A percentile compares a stretch with the other conserved stretches of the same genome.
Evolutionary conservation across 768 basidiomycete species (phyloP).

Genomic region (Hygrophoropsis aurantiaca): DNA sequence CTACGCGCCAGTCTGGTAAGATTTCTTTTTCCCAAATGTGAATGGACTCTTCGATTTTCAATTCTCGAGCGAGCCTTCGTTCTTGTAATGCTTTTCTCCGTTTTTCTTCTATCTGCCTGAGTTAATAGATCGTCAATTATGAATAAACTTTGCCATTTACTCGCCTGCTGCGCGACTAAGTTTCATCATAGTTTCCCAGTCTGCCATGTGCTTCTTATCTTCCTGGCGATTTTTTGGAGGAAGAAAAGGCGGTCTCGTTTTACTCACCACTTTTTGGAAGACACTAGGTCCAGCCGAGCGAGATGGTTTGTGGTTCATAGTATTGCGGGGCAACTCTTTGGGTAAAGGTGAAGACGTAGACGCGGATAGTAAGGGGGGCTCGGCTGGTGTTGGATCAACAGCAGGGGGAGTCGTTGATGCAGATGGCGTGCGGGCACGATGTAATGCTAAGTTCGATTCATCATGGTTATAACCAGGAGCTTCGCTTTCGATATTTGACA

Average conservation of each 20-base stretch:
- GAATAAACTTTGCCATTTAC: constrained; percentile 18
- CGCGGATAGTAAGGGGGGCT: constrained; percentile 25
- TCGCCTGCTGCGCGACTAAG: constrained; percentile 72
- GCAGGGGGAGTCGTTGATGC: background rate
- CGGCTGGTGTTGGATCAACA: background rate
- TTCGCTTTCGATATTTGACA: constrained; percentile 8
- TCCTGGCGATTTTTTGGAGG: constrained; percentile 80
- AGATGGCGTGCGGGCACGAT: background rate
- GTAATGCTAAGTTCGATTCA: background rate
- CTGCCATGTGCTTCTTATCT: constrained; percentile 79
- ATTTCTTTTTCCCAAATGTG: constrained; percentile 78
- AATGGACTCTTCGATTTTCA: constrained; percentile 66
- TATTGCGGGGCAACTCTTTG: constrained; percentile 13
- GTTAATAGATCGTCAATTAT: constrained; percentile 5
- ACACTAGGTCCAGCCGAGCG: constrained; percentile 66
- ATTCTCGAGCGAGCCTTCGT: constrained; percentile 62
- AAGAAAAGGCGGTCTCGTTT: constrained; percentile 80
- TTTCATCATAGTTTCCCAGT: constrained; percentile 89
- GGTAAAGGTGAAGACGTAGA: constrained; percentile 30
- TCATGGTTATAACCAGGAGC: background rate
- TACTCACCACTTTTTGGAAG: constrained; percentile 79
- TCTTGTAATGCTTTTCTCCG: constrained; percentile 62
- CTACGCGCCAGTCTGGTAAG: constrained; percentile 79
- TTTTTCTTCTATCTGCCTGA: constrained; percentile 58
- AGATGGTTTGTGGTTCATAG: constrained; percentile 37